phyloP scores from a whole-genome alignment of 306 rosid species.

The Carpinus fangiana region DNA sequence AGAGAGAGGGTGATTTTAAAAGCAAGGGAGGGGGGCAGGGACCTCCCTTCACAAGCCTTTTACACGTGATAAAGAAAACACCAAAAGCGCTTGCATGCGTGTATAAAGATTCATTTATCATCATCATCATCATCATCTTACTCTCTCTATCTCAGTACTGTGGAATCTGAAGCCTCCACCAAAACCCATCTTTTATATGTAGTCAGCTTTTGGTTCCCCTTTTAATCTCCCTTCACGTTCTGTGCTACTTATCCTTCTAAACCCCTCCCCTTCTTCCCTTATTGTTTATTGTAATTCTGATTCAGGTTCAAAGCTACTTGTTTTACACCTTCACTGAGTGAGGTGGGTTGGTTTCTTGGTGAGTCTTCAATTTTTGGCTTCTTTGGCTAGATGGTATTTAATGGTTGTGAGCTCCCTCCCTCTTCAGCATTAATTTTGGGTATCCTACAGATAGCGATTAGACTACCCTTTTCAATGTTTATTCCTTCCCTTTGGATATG shows the following conservation, averaged over 20 bases:
- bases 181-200: conserved; percentile 23
- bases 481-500: conserved; percentile 68
- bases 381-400: conserved; percentile 30
- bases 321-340: conserved; percentile 2
- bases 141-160: conserved; percentile 10
- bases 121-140: conserved; percentile 48
- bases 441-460: conserved; percentile 52
- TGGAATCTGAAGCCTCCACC: conserved; percentile 31
- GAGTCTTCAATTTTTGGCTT: conserved; percentile 27
- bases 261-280: background rate
- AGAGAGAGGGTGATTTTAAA: conserved; percentile 21
- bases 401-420: conserved; percentile 20
- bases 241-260: conserved; percentile 11
- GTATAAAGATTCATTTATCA: conserved; percentile 64
- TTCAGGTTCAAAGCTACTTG: conserved; percentile 6
- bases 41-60: conserved; percentile 45
- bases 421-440: conserved; percentile 35
- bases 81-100: conserved; percentile 85
- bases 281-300: conserved; percentile 9
- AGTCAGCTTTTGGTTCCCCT: conserved; percentile 13
- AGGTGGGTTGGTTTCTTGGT: conserved; percentile 33
- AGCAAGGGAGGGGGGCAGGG: conserved; percentile 35
- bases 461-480: conserved; percentile 73
- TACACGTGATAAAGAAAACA: conserved; percentile 79
- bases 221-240: conserved; percentile 22